A percentile compares a stretch with the other conserved stretches of the same genome.
Evolutionary conservation across 2,329 filamentous ascomycete species (phyloP).

Genomic region (Calonectria montana): DNA sequence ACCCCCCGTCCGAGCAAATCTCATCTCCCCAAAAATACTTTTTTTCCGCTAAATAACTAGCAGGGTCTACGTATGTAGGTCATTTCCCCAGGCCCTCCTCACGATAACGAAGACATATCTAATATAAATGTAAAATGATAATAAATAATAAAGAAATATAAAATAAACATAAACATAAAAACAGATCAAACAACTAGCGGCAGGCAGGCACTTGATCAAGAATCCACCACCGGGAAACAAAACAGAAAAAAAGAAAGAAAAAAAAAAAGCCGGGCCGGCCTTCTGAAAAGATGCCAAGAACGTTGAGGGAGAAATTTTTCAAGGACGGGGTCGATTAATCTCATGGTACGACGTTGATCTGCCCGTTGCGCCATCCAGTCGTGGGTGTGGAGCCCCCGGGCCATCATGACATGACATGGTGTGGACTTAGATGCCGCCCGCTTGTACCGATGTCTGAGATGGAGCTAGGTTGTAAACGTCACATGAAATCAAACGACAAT

Average conservation of each 20-base stretch:
- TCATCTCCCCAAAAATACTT: neutral
- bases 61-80: conserved; percentile 1
- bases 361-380: neutral
- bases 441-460: neutral
- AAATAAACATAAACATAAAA: neutral
- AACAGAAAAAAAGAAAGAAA: neutral
- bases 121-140: too few relatives aligned
- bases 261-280: neutral
- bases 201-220: neutral
- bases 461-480: neutral
- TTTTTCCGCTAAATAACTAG: neutral
- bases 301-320: neutral
- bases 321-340: neutral
- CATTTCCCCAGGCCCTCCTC: neutral
- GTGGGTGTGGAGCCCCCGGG: neutral
- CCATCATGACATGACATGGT: neutral
- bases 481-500: neutral
- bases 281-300: neutral
- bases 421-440: neutral
- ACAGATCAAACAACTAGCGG: neutral
- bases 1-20: neutral
- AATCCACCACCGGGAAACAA: neutral
- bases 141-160: neutral
- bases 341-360: conserved; percentile 12
- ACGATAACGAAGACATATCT: too few relatives aligned